Percentiles rank a stretch among this genome's conserved stretches.
Conservation (phyloP, 192 early-diverging fungal species). For the Chytriomyces confervae region DNA sequence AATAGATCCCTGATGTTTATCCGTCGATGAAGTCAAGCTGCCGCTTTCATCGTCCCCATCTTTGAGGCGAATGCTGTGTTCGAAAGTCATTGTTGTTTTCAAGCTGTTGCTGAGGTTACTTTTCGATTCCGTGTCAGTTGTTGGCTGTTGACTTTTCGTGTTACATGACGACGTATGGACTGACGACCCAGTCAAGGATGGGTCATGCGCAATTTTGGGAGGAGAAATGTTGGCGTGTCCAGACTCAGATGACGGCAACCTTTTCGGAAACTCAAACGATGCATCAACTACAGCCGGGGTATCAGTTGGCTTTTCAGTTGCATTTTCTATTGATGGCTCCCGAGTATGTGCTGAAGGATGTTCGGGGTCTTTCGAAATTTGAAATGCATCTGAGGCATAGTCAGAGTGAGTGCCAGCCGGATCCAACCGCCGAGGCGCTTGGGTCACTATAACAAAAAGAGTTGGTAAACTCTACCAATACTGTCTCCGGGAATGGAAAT, state of each 20-base stretch:
- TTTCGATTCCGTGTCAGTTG: neutral
- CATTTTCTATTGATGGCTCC: too few relatives aligned
- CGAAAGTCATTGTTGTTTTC: slow-evolving; percentile 1
- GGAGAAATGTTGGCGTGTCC: too few relatives aligned
- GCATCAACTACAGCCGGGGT: neutral
- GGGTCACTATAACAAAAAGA: too few relatives aligned
- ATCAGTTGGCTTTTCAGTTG: too few relatives aligned
- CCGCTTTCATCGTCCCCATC: neutral
- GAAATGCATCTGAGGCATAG: neutral
- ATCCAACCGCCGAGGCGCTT: neutral
- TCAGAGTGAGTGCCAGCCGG: neutral
- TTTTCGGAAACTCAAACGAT: neutral
- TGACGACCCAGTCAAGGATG: neutral
- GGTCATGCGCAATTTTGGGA: neutral
- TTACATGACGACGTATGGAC: neutral
- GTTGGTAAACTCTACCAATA: too few relatives aligned
- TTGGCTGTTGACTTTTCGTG: neutral
- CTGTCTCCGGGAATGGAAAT: too few relatives aligned
- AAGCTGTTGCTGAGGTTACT: neutral
- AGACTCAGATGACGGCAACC: neutral
- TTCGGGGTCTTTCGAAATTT: neutral
- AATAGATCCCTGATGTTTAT: neutral
- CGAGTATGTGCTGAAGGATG: neutral
- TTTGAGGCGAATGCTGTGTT: neutral
- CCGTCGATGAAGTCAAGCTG: neutral